phyloP scores from a whole-genome alignment of 1,284 basidiomycete genomes.

The Tilletiaria anomala region DNA sequence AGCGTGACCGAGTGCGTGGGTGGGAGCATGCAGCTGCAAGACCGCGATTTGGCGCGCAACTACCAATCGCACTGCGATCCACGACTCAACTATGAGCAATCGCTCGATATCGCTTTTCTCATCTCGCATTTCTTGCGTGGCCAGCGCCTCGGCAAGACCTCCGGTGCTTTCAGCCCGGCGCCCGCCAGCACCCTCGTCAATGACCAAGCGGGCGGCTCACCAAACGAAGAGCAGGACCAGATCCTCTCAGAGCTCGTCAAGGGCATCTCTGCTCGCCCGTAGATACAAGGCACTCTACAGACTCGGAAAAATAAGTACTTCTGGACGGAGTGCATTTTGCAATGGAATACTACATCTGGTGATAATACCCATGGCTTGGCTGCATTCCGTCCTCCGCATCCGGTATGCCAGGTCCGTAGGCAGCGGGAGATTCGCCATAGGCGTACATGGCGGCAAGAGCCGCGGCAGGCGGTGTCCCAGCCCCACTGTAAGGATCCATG shows the following conservation, averaged over 20 bases:
- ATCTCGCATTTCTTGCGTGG: conserved; percentile 26
- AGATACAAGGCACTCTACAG: too few relatives aligned
- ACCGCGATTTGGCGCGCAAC: conserved; percentile 45
- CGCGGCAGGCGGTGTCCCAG: too few relatives aligned
- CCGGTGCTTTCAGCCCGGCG: background rate
- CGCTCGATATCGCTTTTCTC: conserved; percentile 39
- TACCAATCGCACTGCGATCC: conserved; percentile 42
- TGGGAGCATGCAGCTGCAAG: conserved; percentile 47
- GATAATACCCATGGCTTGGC: too few relatives aligned
- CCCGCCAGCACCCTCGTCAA: background rate
- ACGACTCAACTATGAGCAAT: conserved; percentile 48
- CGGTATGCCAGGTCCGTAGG: too few relatives aligned
- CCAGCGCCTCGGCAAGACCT: conserved; percentile 10
- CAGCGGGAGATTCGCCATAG: too few relatives aligned
- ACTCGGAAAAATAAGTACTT: too few relatives aligned
- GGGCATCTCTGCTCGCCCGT: background rate
- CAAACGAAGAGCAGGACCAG: background rate
- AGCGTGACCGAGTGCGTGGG: conserved; percentile 59
- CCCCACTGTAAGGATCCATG: too few relatives aligned
- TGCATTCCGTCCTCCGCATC: too few relatives aligned
- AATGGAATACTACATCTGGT: too few relatives aligned
- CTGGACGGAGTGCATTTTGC: too few relatives aligned
- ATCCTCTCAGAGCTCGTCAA: background rate
- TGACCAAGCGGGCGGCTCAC: background rate
- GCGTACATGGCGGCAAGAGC: too few relatives aligned